Evolutionary conservation across 306 rosid genomes (phyloP), one percentile per base, ranked within the genome.

Genomic region (Fragaria nilgerrensis): DNA sequence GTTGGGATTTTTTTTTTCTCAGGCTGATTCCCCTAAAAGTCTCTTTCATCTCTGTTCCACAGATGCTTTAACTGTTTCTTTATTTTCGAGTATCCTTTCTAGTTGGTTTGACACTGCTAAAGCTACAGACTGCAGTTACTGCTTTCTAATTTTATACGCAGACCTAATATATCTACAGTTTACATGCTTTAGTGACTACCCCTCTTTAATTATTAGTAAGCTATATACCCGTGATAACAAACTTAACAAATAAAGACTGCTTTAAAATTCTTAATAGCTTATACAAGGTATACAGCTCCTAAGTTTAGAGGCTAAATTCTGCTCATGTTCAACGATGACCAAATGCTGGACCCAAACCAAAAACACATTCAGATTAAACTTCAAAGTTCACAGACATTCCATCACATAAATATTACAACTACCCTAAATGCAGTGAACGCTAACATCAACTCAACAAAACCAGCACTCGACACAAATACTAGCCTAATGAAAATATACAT

Each of bases 401-500:
- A 64, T 27, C 43, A 15, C 44, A 32, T 32, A 34, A 32, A 36
- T 5, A 37, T 37, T 5, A 66, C 29, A 37, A 37, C n/a, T 66
- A 39, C 7, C 71, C 29, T 66, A 27, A 27, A 66, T 37, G 49
- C 29, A 39, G 49, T 66, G 9, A 19, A 8, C 29, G 0, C 20
- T 19, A 64, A 63, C 41, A 29, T 63, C 36, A 32, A 16, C 4
- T 16, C 29, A 39, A 66, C 29, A 36, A 66, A 37, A 39, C 27
- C 29, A 9, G 32, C 71, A 19, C 49, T 37, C 23, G 39, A 36
- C 47, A 34, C 49, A 66, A 20, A 23, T 70, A 43, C 29, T 29
- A 64, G 10, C 11, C 68, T 53, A 66, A 17, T 25, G 47, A 69
- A 61, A 34, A 72, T 67, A 55, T 34, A 50, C 53, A 77, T 61